phyloP scores from a whole-genome alignment of 257 asterid genomes.

The Rhazya stricta region DNA sequence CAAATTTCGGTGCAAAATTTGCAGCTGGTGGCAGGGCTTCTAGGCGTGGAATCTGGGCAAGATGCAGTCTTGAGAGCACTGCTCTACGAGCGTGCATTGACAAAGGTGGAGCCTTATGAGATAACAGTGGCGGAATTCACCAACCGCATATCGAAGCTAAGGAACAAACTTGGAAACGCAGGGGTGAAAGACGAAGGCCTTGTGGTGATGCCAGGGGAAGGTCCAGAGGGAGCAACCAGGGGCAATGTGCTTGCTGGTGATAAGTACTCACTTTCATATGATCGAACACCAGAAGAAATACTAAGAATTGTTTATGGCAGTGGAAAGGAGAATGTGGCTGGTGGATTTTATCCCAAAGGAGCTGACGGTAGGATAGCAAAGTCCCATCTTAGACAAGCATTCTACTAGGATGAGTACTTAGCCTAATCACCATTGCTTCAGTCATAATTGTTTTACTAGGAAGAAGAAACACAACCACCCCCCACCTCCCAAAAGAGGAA shows the following conservation, averaged over 20 bases:
- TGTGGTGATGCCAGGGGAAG: constrained; percentile 27
- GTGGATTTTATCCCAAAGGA: constrained; percentile 79
- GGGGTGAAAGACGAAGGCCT: constrained; percentile 82
- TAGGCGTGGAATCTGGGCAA: constrained; percentile 55
- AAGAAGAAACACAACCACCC: background rate
- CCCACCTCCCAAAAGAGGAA: background rate
- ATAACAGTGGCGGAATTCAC: constrained; percentile 38
- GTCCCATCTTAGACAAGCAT: constrained; percentile 25
- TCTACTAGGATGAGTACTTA: background rate
- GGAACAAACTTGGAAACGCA: constrained; percentile 43
- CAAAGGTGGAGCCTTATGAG: constrained; percentile 22
- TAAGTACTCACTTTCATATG: constrained; percentile 43
- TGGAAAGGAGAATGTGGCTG: constrained; percentile 52
- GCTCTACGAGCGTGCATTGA: constrained; percentile 10
- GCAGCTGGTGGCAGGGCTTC: constrained; percentile 44
- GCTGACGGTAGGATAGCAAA: constrained; percentile 62
- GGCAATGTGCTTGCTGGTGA: constrained; percentile 68
- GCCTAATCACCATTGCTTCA: background rate
- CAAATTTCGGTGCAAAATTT: background rate
- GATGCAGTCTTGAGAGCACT: constrained; percentile 38
- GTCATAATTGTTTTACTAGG: background rate
- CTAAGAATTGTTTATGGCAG: constrained; percentile 61
- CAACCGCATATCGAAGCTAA: constrained; percentile 25
- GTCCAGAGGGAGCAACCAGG: constrained; percentile 51
- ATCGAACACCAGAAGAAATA: constrained; percentile 64